Evolutionary conservation across 345 rosid species (phyloP), one percentile per base, ranked within the genome.

Genomic region (Eutrema yunnanense): DNA sequence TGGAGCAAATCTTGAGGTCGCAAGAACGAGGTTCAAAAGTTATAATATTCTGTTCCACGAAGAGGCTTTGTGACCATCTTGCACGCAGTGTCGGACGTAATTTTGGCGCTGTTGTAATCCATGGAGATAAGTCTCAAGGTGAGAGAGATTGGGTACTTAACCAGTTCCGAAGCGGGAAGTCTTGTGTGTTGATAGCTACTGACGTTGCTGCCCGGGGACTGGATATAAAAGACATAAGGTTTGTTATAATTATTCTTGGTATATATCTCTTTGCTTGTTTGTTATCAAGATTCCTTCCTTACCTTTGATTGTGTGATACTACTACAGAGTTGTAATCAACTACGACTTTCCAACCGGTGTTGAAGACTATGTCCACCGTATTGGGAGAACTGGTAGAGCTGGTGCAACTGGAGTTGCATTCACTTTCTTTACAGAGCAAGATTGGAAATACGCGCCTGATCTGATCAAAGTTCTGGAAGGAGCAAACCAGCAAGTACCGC

Each of bases 141-240:
- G 97, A 94, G 84, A 91, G 98, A 82, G 98, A 94, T 75, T 91
- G 95, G 96, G 96, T 88, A 52, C 78, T 94, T 69, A 85, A 84
- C 84, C 97, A 91, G 84, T 94, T 94, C 71, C 85, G 93, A 56
- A 84, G 82, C 26, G 99, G 97, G 50, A 89, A 79, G 74, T 82
- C 86, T 14, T 89, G 96, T 33, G 82, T 95, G 76, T 81, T 95
- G 72, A 96, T 95, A 73, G 99, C 99, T 69, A 95, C 99, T 40
- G 99, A 95, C 73, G 97, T 92, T 82, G 99, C 97, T 71, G 97
- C 99, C 50, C 88, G 97, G 49, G 97, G 99, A 49, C 92, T 95
- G 54, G 99, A 95, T 81, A 86, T 92, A 74, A 95, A 89, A 82
- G 97, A 94, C 71, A 88, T 94, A 79, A 84, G 96, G 98, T 91